These are phyloP conservation scores for Phytophthora pseudosyringae DNA, from an alignment of 352 stramenopile genomes.

Conservation along the genomic window DNA sequence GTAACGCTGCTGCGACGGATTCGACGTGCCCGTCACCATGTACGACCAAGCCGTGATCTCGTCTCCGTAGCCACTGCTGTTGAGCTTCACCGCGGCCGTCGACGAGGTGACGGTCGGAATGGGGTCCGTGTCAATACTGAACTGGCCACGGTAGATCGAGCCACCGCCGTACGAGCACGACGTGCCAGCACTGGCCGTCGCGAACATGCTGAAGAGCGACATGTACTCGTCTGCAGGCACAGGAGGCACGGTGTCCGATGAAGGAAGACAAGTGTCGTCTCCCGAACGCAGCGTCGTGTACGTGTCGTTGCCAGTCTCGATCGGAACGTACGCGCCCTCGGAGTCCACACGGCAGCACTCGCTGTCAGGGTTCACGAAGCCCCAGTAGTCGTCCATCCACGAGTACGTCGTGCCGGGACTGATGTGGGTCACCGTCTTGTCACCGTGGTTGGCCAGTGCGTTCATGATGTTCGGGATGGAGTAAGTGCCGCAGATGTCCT, in stretches of 20 bases:
- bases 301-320: slow-evolving; percentile 49
- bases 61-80: slow-evolving; percentile 47
- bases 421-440: slow-evolving; percentile 53
- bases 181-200: slow-evolving; percentile 54
- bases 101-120: slow-evolving; percentile 48
- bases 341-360: slow-evolving; percentile 66
- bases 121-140: slow-evolving; percentile 60
- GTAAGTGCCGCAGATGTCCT: slow-evolving; percentile 56
- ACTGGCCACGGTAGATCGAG: slow-evolving; percentile 63
- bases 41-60: slow-evolving; percentile 67
- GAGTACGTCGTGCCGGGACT: slow-evolving; percentile 63
- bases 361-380: slow-evolving; percentile 61
- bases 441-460: slow-evolving; percentile 51
- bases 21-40: slow-evolving; percentile 57
- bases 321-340: slow-evolving; percentile 49
- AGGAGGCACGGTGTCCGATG: slow-evolving; percentile 35
- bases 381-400: slow-evolving; percentile 74
- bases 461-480: slow-evolving; percentile 65
- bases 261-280: slow-evolving; percentile 43
- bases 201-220: slow-evolving; percentile 74
- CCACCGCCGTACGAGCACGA: slow-evolving; percentile 65
- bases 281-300: slow-evolving; percentile 48
- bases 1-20: slow-evolving; percentile 59
- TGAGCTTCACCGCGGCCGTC: slow-evolving; percentile 46
- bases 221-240: slow-evolving; percentile 58